phyloP scores from a whole-genome alignment of 257 asterid species.

The Hygrophila difformis region DNA sequence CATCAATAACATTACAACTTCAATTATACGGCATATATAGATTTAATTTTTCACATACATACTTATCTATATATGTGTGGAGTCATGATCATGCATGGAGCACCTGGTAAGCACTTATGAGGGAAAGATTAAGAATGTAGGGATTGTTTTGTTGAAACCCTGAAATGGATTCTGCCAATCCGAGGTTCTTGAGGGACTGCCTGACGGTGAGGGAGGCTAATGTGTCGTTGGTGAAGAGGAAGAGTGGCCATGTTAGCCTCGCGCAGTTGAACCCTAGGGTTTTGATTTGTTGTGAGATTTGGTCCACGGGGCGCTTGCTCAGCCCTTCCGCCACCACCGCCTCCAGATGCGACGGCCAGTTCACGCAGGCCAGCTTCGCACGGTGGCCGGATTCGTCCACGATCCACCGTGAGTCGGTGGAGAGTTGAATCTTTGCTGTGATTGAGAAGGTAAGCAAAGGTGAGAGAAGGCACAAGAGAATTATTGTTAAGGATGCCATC shows the following conservation, averaged over 20 bases:
- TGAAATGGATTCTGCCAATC: constrained; percentile 48
- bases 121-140: constrained; percentile 62
- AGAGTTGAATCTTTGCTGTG: constrained; percentile 41
- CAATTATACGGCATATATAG: too few species aligned
- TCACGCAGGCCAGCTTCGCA: constrained; percentile 78
- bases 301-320: constrained; percentile 70
- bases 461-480: constrained; percentile 7
- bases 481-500: too few species aligned
- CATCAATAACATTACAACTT: too few species aligned
- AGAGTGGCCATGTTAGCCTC: constrained; percentile 91
- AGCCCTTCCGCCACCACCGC: constrained; percentile 90
- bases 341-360: constrained; percentile 89
- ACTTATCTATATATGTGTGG: too few species aligned
- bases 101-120: constrained; percentile 80
- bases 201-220: constrained; percentile 52
- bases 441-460: not conserved
- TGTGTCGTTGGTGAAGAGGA: constrained; percentile 65
- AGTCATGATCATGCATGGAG: not conserved
- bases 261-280: constrained; percentile 83
- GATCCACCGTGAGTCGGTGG: constrained; percentile 73
- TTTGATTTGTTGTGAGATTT: constrained; percentile 39
- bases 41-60: too few species aligned
- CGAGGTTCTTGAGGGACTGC: constrained; percentile 61
- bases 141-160: constrained; percentile 71
- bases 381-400: constrained; percentile 63